Evolutionary conservation across 169 alveolate species (phyloP).

Genomic region (Plasmodium billcollinsi): DNA sequence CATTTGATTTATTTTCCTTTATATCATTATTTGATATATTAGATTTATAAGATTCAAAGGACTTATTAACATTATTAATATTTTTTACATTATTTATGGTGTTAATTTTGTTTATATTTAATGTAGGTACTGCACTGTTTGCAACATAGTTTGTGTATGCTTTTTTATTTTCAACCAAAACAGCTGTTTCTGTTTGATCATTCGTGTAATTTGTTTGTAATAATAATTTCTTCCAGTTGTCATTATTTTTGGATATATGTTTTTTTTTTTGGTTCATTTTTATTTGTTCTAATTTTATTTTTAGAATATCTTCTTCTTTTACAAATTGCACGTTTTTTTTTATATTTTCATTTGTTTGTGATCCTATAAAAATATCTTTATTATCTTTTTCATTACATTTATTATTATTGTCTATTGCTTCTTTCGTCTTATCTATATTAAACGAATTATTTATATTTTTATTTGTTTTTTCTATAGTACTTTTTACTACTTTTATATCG

Average conservation of each 20-base stretch:
- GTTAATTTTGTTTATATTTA: background rate
- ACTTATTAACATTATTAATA: slow-evolving; percentile 6
- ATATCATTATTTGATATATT: slow-evolving; percentile 6
- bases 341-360: background rate
- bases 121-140: too few species aligned
- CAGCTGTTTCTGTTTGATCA: too few species aligned
- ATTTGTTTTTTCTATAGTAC: slow-evolving; percentile 45
- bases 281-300: slow-evolving; percentile 22
- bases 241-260: too few species aligned
- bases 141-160: too few species aligned
- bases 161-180: too few species aligned
- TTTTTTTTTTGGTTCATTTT: too few species aligned
- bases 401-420: background rate
- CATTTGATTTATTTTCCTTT: slow-evolving; percentile 10
- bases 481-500: slow-evolving; percentile 8
- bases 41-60: slow-evolving; percentile 30
- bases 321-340: slow-evolving; percentile 15
- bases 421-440: slow-evolving; percentile 8
- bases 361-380: background rate
- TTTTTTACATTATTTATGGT: slow-evolving; percentile 11
- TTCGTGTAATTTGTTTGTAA: too few species aligned
- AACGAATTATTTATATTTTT: slow-evolving; percentile 24
- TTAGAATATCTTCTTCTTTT: slow-evolving; percentile 25
- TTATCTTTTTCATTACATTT: slow-evolving; percentile 4
- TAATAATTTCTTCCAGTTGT: too few species aligned